Evolutionary conservation across 345 rosid genomes (phyloP).

Genomic region (Isatis tinctoria): DNA sequence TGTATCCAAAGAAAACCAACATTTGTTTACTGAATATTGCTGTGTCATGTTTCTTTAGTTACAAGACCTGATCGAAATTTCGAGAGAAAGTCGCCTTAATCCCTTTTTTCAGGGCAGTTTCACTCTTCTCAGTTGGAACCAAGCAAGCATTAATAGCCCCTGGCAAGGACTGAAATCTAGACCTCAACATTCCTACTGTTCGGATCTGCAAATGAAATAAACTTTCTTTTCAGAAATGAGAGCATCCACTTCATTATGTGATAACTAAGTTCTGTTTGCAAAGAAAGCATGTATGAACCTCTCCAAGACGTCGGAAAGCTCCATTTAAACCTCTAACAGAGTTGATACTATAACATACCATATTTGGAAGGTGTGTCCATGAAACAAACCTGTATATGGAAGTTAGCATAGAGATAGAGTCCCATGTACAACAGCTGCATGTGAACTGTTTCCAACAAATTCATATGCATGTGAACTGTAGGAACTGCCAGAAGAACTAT

Average conservation of each 20-base stretch:
- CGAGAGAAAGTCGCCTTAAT: slow-evolving; percentile 39
- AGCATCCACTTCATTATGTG: slow-evolving; percentile 39
- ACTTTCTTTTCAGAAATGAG: background rate
- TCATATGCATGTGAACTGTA: no score
- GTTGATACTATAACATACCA: slow-evolving; percentile 88
- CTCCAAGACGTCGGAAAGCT: slow-evolving; percentile 81
- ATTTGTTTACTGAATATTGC: slow-evolving; percentile 31
- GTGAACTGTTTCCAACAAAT: no score
- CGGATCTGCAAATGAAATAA: slow-evolving; percentile 39
- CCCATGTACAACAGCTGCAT: slow-evolving; percentile 74
- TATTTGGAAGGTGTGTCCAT: slow-evolving; percentile 93
- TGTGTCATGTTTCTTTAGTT: slow-evolving; percentile 23
- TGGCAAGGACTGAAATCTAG: slow-evolving; percentile 53
- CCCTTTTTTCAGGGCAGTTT: slow-evolving; percentile 40
- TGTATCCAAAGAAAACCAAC: slow-evolving; percentile 9
- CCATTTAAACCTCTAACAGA: slow-evolving; percentile 80
- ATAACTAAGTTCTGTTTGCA: background rate
- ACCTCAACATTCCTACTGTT: slow-evolving; percentile 53
- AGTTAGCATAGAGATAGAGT: slow-evolving; percentile 37
- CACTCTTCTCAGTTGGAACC: slow-evolving; percentile 44
- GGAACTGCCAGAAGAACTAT: no score
- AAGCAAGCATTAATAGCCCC: slow-evolving; percentile 45
- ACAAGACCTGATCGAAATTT: slow-evolving; percentile 37
- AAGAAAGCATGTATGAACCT: slow-evolving; percentile 73
- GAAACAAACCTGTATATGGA: slow-evolving; percentile 48